Conservation (phyloP, 768 basidiomycete genomes). For the Podaxis sp. region DNA sequence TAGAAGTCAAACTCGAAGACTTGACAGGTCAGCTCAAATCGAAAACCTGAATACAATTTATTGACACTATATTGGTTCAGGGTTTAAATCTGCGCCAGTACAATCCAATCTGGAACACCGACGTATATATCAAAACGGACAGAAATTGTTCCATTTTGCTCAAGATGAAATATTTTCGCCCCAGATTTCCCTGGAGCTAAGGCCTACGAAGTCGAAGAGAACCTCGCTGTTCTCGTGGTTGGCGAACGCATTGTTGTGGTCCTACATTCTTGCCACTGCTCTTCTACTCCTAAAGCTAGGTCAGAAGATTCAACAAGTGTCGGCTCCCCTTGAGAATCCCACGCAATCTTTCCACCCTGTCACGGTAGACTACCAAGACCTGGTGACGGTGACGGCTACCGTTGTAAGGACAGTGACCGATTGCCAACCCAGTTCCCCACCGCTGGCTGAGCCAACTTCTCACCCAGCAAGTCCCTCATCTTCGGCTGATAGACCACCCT, state of each 20-base stretch:
- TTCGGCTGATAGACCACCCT: neutral
- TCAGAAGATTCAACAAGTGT: neutral
- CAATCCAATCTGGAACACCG: constrained; percentile 60
- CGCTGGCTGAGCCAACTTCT: neutral
- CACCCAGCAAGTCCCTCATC: neutral
- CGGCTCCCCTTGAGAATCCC: neutral
- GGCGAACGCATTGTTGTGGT: constrained; percentile 17
- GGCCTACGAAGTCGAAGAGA: neutral
- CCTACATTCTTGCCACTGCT: constrained; percentile 24
- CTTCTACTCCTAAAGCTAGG: constrained; percentile 22
- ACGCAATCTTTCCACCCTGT: neutral
- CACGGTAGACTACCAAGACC: neutral
- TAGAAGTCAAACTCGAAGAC: constrained; percentile 60
- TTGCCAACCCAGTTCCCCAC: neutral
- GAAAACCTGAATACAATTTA: constrained; percentile 11
- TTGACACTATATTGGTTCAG: constrained; percentile 24
- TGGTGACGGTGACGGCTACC: constrained; percentile 1
- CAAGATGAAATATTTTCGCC: constrained; percentile 60
- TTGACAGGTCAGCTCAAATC: constrained; percentile 44
- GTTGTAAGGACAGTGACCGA: neutral
- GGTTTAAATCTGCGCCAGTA: constrained; percentile 40
- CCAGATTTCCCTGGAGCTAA: constrained; percentile 36
- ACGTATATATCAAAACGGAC: constrained; percentile 35
- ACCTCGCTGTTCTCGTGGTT: neutral
- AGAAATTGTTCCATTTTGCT: constrained; percentile 54